A percentile compares a stretch with the other conserved stretches of the same genome.
Conservation (phyloP, 2,329 filamentous ascomycete genomes). For the Colletotrichum agaves region DNA sequence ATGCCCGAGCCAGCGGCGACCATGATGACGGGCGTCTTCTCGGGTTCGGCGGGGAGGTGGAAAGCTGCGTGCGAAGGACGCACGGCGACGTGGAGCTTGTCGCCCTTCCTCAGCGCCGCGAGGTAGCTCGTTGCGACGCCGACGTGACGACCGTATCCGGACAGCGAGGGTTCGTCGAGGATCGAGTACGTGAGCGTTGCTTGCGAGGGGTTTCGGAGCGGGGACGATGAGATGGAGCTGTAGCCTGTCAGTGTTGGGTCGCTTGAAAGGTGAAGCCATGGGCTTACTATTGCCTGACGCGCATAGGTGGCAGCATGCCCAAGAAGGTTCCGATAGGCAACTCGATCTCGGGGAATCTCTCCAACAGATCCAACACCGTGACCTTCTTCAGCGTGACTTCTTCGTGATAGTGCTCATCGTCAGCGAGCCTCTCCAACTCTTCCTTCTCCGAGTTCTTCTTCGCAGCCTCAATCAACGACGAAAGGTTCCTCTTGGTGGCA, state of each 20-base stretch:
- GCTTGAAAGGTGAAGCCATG: too few relatives aligned
- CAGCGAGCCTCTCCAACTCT: slow-evolving; percentile 51
- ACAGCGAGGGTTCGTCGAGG: slow-evolving; percentile 61
- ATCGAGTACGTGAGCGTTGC: slow-evolving; percentile 73
- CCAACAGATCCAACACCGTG: slow-evolving; percentile 70
- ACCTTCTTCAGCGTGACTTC: slow-evolving; percentile 60
- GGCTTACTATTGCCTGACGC: slow-evolving; percentile 48
- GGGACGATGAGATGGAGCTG: slow-evolving; percentile 75
- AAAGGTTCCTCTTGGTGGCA: slow-evolving; percentile 70
- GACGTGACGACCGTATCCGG: slow-evolving; percentile 60
- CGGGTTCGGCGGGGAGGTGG: slow-evolving; percentile 52
- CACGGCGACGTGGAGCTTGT: slow-evolving; percentile 62
- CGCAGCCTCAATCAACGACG: slow-evolving; percentile 38
- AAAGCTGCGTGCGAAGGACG: slow-evolving; percentile 53
- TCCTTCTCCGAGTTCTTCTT: slow-evolving; percentile 44
- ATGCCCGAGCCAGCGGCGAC: slow-evolving; percentile 55
- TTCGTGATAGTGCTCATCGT: slow-evolving; percentile 48
- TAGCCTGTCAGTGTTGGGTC: not conserved
- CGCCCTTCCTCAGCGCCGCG: slow-evolving; percentile 55
- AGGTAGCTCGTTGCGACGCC: slow-evolving; percentile 73
- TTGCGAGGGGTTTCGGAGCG: slow-evolving; percentile 63
- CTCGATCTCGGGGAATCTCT: slow-evolving; percentile 62
- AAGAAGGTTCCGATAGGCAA: slow-evolving; percentile 70
- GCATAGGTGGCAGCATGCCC: slow-evolving; percentile 72
- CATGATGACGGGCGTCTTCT: slow-evolving; percentile 54